Percentiles rank a stretch among this genome's conserved stretches.
Evolutionary conservation across 495 filamentous ascomycete genomes (phyloP).

Genomic region (Penicillium coprophilum): DNA sequence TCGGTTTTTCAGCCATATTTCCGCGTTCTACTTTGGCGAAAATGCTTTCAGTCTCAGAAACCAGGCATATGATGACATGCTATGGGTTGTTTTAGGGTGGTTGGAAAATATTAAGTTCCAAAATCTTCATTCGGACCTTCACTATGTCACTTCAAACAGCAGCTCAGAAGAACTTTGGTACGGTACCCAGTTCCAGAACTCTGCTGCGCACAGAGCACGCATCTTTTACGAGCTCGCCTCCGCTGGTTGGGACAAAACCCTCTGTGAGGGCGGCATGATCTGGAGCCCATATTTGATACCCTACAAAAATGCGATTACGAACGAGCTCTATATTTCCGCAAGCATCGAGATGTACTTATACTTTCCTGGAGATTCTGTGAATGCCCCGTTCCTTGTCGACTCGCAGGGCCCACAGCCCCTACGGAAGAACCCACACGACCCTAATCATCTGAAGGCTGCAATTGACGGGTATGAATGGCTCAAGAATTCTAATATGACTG

Average conservation of each 20-base stretch:
- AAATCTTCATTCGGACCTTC: constrained; percentile 64
- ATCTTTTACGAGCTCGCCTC: constrained; percentile 85
- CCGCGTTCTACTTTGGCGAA: constrained; percentile 84
- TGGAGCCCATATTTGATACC: constrained; percentile 83
- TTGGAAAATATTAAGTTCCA: constrained; percentile 79
- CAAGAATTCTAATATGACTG: constrained; percentile 74
- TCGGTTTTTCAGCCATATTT: constrained; percentile 73
- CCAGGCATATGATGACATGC: constrained; percentile 92
- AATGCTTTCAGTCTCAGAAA: constrained; percentile 71
- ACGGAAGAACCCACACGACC: constrained; percentile 54
- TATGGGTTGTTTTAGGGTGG: constrained; percentile 96
- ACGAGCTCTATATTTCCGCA: constrained; percentile 83
- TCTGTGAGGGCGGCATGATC: constrained; percentile 88
- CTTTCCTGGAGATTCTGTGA: constrained; percentile 76
- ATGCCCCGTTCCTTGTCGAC: constrained; percentile 59
- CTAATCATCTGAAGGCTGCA: constrained; percentile 66
- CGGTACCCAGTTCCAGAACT: constrained; percentile 69
- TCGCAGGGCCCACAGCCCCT: constrained; percentile 14
- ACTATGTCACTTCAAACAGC: constrained; percentile 32
- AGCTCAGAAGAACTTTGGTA: constrained; percentile 55
- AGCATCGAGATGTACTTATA: constrained; percentile 88
- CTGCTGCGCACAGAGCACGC: constrained; percentile 83
- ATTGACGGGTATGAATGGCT: constrained; percentile 83
- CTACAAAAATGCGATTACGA: constrained; percentile 98
- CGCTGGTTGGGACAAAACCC: constrained; percentile 74